Percentiles rank a stretch among this genome's conserved stretches.
phyloP scores from a whole-genome alignment of 345 rosid genomes.

The Hypericum perforatum region DNA sequence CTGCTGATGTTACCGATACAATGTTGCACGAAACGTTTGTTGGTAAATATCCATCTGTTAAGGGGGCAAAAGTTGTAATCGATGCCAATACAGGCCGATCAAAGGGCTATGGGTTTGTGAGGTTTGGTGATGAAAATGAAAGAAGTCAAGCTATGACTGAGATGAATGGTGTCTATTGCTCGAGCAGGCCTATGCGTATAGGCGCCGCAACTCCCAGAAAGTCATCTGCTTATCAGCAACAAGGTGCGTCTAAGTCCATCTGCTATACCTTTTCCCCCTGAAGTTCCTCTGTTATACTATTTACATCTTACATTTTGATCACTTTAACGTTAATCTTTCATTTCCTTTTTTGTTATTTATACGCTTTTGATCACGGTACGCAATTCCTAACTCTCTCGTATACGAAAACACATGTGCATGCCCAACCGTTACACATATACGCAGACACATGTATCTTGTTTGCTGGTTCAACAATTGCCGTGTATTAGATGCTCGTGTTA shows the following conservation, averaged over 20 bases:
- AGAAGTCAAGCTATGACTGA: conserved; percentile 79
- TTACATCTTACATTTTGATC: too few relatives aligned
- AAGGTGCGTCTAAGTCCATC: conserved; percentile 26
- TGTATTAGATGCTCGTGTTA: too few relatives aligned
- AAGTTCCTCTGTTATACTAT: too few relatives aligned
- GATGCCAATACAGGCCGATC: conserved; percentile 95
- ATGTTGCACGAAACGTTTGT: conserved; percentile 67
- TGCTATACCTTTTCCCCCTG: neutral
- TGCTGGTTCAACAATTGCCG: too few relatives aligned
- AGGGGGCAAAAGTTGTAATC: conserved; percentile 82
- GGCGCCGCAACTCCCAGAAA: conserved; percentile 95
- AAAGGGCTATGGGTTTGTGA: conserved; percentile 95
- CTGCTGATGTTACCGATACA: conserved; percentile 80
- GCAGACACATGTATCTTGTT: too few relatives aligned
- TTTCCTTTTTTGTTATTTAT: too few relatives aligned
- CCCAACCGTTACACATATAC: too few relatives aligned
- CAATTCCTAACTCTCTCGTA: too few relatives aligned
- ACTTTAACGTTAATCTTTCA: too few relatives aligned
- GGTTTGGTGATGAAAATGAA: conserved; percentile 86
- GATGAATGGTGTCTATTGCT: conserved; percentile 88
- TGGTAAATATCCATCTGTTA: conserved; percentile 67
- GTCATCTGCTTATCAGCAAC: conserved; percentile 74
- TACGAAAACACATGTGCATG: too few relatives aligned
- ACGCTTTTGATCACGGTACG: too few relatives aligned
- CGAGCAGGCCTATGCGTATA: conserved; percentile 89